These are phyloP conservation scores for Rhizopus arrhizus DNA, from an alignment of 371 early-diverging fungal genomes.

Conservation along the genomic window DNA sequence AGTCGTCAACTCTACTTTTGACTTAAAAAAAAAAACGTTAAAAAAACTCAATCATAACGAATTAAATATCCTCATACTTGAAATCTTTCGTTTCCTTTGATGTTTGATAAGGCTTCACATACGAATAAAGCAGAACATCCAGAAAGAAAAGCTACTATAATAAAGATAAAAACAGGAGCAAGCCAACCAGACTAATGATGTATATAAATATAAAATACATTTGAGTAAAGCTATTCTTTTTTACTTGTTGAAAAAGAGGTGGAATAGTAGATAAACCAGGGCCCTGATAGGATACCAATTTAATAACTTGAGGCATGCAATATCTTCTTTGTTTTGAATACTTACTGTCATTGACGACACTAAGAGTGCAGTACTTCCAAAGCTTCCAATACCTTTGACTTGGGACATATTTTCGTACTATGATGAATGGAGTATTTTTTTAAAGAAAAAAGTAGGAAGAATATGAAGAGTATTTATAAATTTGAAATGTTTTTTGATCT, in stretches of 20 bases:
- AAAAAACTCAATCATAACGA: background rate
- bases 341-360: constrained; percentile 52
- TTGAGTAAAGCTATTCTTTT: background rate
- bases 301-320: background rate
- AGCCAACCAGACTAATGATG: constrained; percentile 43
- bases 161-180: constrained; percentile 50
- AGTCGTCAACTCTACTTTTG: constrained; percentile 61
- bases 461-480: background rate
- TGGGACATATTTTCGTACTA: constrained; percentile 14
- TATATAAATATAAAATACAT: background rate
- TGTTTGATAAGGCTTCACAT: constrained; percentile 77
- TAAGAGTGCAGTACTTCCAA: constrained; percentile 41
- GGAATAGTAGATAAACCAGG: constrained; percentile 52
- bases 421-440: background rate
- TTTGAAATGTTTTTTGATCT: constrained; percentile 11
- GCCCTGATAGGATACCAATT: constrained; percentile 24
- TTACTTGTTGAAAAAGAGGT: constrained; percentile 47
- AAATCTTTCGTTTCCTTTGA: constrained; percentile 75
- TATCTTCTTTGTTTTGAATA: background rate
- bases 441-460: constrained; percentile 1
- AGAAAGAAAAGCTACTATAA: constrained; percentile 48
- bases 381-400: constrained; percentile 38
- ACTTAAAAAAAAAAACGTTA: constrained; percentile 18
- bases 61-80: constrained; percentile 35
- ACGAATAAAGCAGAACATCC: constrained; percentile 67